Percentiles rank a stretch among this genome's conserved stretches.
These are phyloP conservation scores for Pseudogymnoascus sp. DNA, from an alignment of 2,329 filamentous ascomycete species.

Conservation along the genomic window DNA sequence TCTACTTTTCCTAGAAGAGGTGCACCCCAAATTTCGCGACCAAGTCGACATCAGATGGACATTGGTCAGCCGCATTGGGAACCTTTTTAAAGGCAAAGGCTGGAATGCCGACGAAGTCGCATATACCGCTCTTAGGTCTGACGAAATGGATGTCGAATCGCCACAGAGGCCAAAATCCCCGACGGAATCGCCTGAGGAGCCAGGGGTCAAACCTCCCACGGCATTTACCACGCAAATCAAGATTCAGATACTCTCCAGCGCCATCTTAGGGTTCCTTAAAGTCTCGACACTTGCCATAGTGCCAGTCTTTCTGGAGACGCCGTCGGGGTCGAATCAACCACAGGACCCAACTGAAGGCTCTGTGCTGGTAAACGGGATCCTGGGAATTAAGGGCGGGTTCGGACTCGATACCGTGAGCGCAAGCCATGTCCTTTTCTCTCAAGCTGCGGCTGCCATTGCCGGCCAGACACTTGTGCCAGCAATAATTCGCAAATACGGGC, in stretches of 20 bases:
- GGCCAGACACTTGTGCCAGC: not conserved
- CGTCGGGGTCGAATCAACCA: not conserved
- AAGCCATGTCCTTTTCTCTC: constrained; percentile 1
- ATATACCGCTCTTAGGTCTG: not conserved
- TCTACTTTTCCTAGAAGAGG: not conserved
- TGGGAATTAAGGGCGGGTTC: not conserved
- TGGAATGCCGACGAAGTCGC: not conserved
- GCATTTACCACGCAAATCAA: constrained; percentile 4
- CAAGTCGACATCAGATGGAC: not conserved
- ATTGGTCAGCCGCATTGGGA: not conserved
- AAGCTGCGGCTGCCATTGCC: not conserved
- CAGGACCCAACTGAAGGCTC: not conserved
- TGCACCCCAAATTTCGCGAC: not conserved
- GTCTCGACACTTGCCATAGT: not conserved
- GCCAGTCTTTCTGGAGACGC: not conserved
- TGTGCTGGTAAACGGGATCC: not conserved
- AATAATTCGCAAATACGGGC: not conserved
- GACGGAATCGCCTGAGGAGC: not conserved
- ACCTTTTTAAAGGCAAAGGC: not conserved
- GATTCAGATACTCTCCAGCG: not conserved
- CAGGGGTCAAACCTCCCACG: not conserved
- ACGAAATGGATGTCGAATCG: not conserved
- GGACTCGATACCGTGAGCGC: not conserved
- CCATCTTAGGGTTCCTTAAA: not conserved
- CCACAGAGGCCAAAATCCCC: not conserved